Base-by-base conservation (phyloP, 2,329 filamentous ascomycete species). In the Paecilomyces fulvus region DNA sequence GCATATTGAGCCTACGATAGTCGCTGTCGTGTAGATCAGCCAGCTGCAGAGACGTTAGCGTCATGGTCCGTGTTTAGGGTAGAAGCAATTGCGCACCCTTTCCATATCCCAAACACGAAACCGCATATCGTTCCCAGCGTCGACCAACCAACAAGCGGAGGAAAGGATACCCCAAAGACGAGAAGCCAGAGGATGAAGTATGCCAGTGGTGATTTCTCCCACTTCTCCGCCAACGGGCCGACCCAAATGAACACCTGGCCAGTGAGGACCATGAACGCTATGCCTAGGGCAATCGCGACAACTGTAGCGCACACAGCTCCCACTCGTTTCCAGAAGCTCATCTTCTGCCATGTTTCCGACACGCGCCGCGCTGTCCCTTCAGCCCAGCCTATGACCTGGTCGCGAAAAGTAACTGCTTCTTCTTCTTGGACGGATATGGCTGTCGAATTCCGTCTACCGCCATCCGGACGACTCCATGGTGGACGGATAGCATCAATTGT, bases 71-170 rank as follows among this genome's bases (percentile, higher is more conserved):
- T 53, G 14, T 20, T 51, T 30, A 37, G 49, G 21, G 30, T 28
- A 30, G 31, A 37, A 11, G 43, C 20, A 14, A 7, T 25, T 58
- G 82, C 77, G 79, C 84, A 94, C 75, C 85, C 85, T 66, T 84
- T 83, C 56, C 84, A 84, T 64, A 89, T 80, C 0, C 87, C 87
- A 69, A 86, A 89, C 14, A 90, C 81, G 65, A 88, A 89, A 0
- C 87, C 87, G 3, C 83, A 77, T 20, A 88, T 79, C 1, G 86
- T 89, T 30, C 88, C 78, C 64, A 87, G 86, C 1, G 87, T 89
- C 59, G 87, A 89, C 77, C 95, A 96, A 12, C 92, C 92, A 60
- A 96, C 87, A 64, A 95, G 73, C 1, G 92, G 92, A 20, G 92
- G 92, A 71, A 96, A 95, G 1, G 87, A 89, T 14, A 91, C 87